Percentiles rank a stretch among this genome's conserved stretches.
Conservation (phyloP, 2,329 filamentous ascomycete genomes). For the Colletotrichum sp. region DNA sequence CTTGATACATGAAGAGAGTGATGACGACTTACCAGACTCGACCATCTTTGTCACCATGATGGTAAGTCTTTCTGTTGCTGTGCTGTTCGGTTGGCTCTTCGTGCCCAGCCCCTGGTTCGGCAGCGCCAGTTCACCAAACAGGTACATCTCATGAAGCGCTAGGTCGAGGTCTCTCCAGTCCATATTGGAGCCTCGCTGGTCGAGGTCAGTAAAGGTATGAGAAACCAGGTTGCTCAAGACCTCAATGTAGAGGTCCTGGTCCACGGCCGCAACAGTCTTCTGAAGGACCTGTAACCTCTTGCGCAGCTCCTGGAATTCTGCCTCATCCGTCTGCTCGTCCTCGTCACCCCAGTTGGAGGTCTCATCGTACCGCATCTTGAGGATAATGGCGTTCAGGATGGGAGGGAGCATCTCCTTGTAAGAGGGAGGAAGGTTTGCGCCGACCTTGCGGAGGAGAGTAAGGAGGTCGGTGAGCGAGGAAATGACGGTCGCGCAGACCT, state of each 20-base stretch:
- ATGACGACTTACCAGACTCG: slow-evolving; percentile 71
- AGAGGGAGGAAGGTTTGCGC: slow-evolving; percentile 65
- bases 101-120: slow-evolving; percentile 84
- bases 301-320: slow-evolving; percentile 93
- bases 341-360: slow-evolving; percentile 93
- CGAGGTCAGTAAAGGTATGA: slow-evolving; percentile 81
- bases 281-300: slow-evolving; percentile 90
- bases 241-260: slow-evolving; percentile 87
- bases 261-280: slow-evolving; percentile 88
- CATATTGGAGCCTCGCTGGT: slow-evolving; percentile 74
- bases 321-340: slow-evolving; percentile 94
- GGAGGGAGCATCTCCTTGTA: slow-evolving; percentile 86
- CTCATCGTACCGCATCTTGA: slow-evolving; percentile 97
- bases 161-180: slow-evolving; percentile 97
- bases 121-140: slow-evolving; percentile 94
- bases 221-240: slow-evolving; percentile 88
- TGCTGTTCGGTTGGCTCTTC: slow-evolving; percentile 81
- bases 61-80: slow-evolving; percentile 80
- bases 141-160: slow-evolving; percentile 91
- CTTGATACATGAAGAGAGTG: background rate
- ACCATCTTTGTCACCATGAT: slow-evolving; percentile 97
- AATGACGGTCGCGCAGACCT: slow-evolving; percentile 95
- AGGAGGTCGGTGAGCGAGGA: slow-evolving; percentile 91
- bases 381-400: slow-evolving; percentile 88
- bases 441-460: slow-evolving; percentile 84